Evolutionary conservation across 73 alveolate genomes (phyloP).

Genomic region (Paramecium pentaurelia): DNA sequence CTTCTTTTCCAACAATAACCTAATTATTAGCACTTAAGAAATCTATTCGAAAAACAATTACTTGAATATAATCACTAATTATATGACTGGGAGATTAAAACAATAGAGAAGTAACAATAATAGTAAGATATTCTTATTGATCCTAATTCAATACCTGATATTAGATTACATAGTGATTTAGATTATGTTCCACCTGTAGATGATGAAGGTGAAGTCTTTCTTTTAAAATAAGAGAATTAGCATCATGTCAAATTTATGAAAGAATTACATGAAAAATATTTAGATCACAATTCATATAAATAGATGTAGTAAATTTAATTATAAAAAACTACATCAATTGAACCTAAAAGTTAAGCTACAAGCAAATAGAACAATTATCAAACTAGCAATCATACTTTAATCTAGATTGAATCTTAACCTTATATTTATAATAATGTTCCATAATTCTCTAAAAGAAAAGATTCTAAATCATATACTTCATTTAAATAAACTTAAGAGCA

Average conservation of each 20-base stretch:
- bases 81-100: slow-evolving; percentile 23
- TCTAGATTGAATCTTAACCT: neutral
- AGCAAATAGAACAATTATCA: slow-evolving; percentile 8
- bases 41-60: neutral
- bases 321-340: neutral
- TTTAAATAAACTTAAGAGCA: neutral
- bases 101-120: neutral
- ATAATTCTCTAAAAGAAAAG: slow-evolving; percentile 12
- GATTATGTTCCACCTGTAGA: slow-evolving; percentile 21
- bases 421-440: neutral
- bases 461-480: slow-evolving; percentile 11
- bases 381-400: neutral
- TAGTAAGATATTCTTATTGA: neutral
- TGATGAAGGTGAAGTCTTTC: slow-evolving; percentile 23
- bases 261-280: slow-evolving; percentile 28
- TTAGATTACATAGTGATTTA: neutral
- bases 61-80: neutral
- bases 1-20: slow-evolving; percentile 73
- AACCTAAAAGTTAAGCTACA: slow-evolving; percentile 1
- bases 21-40: slow-evolving; percentile 51
- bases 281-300: neutral
- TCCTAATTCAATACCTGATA: neutral
- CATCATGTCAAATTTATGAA: slow-evolving; percentile 13
- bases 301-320: neutral
- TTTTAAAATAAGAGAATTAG: neutral